Conservation (phyloP, 441 rosid genomes). For the Theobroma grandiflorum region DNA sequence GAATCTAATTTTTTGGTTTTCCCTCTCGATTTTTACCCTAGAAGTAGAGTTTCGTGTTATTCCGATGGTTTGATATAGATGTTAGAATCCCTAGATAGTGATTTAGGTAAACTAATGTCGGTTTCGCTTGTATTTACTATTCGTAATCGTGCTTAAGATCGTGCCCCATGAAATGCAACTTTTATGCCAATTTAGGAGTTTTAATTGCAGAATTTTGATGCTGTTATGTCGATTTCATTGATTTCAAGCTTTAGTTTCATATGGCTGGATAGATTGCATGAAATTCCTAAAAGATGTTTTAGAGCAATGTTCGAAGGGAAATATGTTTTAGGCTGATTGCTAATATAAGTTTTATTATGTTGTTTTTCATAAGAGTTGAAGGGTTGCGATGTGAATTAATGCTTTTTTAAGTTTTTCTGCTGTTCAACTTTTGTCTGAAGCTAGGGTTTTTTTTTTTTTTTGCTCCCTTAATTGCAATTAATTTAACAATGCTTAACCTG, state of each 20-base stretch:
- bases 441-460: background rate
- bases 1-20: background rate
- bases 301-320: background rate
- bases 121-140: background rate
- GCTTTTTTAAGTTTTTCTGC: background rate
- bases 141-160: background rate
- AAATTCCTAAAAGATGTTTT: background rate
- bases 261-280: background rate
- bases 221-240: background rate
- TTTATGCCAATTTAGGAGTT: background rate
- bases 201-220: background rate
- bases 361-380: background rate
- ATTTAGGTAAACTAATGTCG: background rate
- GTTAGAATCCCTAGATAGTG: background rate
- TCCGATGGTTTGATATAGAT: background rate
- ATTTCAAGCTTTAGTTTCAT: background rate
- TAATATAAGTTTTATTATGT: background rate
- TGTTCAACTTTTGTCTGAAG: constrained; percentile 4
- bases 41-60: constrained; percentile 27
- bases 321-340: constrained; percentile 7
- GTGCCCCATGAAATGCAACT: background rate
- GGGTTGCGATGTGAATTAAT: background rate
- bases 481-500: background rate
- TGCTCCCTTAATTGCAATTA: background rate
- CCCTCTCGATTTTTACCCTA: background rate